These are phyloP conservation scores for Fusarium equiseti DNA, from an alignment of 2,329 filamentous ascomycete species.

Conservation along the genomic window DNA sequence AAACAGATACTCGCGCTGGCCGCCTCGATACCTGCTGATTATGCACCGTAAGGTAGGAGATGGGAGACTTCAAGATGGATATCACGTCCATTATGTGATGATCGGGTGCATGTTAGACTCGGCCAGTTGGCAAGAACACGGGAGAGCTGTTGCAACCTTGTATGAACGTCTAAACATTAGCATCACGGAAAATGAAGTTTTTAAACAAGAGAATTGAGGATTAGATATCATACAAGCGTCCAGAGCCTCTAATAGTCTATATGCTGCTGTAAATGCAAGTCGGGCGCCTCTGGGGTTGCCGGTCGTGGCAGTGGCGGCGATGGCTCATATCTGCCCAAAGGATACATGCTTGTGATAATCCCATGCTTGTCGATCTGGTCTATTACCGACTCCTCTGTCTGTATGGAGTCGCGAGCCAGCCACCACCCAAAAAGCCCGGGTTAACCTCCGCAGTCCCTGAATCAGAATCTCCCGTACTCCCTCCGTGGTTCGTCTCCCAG, in stretches of 20 bases:
- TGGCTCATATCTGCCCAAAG: slow-evolving; percentile 23
- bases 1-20: neutral
- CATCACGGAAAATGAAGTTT: slow-evolving; percentile 1
- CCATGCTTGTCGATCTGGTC: slow-evolving; percentile 22
- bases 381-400: slow-evolving; percentile 19
- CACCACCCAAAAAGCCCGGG: slow-evolving; percentile 29
- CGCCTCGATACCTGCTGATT: neutral
- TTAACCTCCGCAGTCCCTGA: slow-evolving; percentile 28
- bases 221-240: slow-evolving; percentile 47
- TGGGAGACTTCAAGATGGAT: neutral
- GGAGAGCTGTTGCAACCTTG: neutral
- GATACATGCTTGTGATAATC: slow-evolving; percentile 8
- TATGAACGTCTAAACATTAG: neutral
- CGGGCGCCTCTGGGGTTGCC: slow-evolving; percentile 7
- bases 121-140: neutral
- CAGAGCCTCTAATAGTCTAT: slow-evolving; percentile 42
- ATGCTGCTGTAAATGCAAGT: slow-evolving; percentile 37
- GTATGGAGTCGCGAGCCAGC: slow-evolving; percentile 1
- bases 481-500: slow-evolving; percentile 36
- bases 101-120: neutral
- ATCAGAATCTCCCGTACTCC: slow-evolving; percentile 30
- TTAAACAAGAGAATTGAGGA: slow-evolving; percentile 32
- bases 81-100: neutral
- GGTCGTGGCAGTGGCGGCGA: slow-evolving; percentile 4
- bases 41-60: neutral